phyloP scores from a whole-genome alignment of 352 stramenopile genomes.

The Phytophthora ramorum region DNA sequence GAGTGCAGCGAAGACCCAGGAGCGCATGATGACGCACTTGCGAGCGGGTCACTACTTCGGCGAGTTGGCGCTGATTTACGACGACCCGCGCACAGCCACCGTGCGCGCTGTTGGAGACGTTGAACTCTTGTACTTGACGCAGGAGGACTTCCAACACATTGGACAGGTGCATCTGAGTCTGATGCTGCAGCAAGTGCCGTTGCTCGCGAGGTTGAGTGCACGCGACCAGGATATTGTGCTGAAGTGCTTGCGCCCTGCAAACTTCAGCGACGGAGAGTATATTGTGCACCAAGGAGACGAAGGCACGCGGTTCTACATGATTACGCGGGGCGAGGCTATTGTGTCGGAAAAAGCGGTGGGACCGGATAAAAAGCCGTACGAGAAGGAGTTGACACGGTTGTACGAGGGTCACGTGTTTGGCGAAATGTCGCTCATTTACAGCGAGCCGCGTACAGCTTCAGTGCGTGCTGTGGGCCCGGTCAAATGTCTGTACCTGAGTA shows the following conservation, averaged over 20 bases:
- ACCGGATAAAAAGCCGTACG: slow-evolving; percentile 50
- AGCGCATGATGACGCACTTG: slow-evolving; percentile 89
- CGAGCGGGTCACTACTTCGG: slow-evolving; percentile 95
- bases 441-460: slow-evolving; percentile 83
- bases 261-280: slow-evolving; percentile 88
- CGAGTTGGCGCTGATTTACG: slow-evolving; percentile 92
- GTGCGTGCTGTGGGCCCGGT: slow-evolving; percentile 81
- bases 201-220: slow-evolving; percentile 72
- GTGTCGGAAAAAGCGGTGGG: slow-evolving; percentile 72
- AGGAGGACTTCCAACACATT: slow-evolving; percentile 90
- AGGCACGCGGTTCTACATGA: slow-evolving; percentile 91
- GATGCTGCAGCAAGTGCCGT: slow-evolving; percentile 88
- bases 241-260: slow-evolving; percentile 78
- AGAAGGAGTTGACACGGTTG: slow-evolving; percentile 83
- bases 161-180: slow-evolving; percentile 87
- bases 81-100: slow-evolving; percentile 88
- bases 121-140: slow-evolving; percentile 85
- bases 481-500: slow-evolving; percentile 88
- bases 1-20: slow-evolving; percentile 51
- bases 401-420: slow-evolving; percentile 92
- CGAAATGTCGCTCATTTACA: slow-evolving; percentile 91
- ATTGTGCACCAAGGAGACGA: slow-evolving; percentile 91
- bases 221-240: slow-evolving; percentile 87
- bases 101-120: slow-evolving; percentile 81
- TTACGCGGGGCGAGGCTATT: slow-evolving; percentile 85